Base-by-base conservation (phyloP, 176 grass and related monocot genomes). In the Calamus simplicifolius region DNA sequence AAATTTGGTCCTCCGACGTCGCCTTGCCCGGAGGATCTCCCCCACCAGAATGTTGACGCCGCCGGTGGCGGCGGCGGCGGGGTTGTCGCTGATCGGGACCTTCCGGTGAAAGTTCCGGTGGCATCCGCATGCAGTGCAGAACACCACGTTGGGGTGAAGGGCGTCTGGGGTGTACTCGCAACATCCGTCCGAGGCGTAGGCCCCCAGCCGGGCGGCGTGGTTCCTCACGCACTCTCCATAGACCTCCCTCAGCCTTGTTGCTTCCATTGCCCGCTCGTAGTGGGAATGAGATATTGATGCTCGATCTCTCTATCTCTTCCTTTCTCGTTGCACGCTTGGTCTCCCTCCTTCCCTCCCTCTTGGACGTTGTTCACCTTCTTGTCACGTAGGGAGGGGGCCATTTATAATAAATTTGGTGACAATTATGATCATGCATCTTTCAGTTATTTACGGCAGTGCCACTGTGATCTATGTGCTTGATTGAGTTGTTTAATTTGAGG, bases 101-200 rank as follows among this genome's bases (percentile, higher is more conserved):
- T 57, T 56, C 0, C 67, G 67, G 67, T 69, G 67, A 31, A 69
- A 69, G 54, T 69, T 69, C 29, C 67, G 19, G 67, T 58, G 67
- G 67, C 67, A 69, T 0, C 67, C 67, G 67, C 67, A 69, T 13
- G 67, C 67, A 0, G 18, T 31, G 29, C 54, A 69, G 54, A 10
- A 21, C 4, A 69, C 18, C 5, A 15, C 10, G 29, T 52, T 52
- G 27, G 29, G 28, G 5, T 19, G 51, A 43, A 43, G 5, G 10
- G 49, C 19, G 30, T 57, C 67, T 13, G 67, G 19, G 54, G 29
- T 69, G 67, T 49, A 69, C 67, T 69, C 67, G 28, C 54, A 58
- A 54, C 67, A 69, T 15, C 67, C 54, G 19, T 69, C 66, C 13
- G 54, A 54, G 19, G 31, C 52, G 66, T 56, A 69, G 16, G 53